Percentiles rank a stretch among this genome's conserved stretches.
phyloP scores from a whole-genome alignment of 2,329 filamentous ascomycete species.

The Tolypocladium paradoxum region DNA sequence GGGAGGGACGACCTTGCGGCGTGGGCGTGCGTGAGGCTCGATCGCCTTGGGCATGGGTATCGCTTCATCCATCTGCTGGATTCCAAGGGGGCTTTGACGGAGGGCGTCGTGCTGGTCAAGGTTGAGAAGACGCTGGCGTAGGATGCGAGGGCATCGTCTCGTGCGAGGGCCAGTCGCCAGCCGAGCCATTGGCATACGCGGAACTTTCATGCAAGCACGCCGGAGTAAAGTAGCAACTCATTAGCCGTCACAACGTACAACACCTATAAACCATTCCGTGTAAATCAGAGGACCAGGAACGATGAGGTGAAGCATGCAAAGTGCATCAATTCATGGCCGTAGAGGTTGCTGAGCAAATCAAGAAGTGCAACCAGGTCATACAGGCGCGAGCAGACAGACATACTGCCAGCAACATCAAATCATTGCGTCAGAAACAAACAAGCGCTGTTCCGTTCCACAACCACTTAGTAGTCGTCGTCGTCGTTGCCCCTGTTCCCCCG shows the following conservation, averaged over 20 bases:
- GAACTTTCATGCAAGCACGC: not conserved
- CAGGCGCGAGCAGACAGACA: not conserved
- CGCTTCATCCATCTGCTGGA: constrained; percentile 70
- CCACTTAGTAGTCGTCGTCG: constrained; percentile 14
- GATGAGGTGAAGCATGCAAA: not conserved
- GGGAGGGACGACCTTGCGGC: constrained; percentile 68
- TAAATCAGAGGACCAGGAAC: too few species aligned
- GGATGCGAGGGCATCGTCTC: not conserved
- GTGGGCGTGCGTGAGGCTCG: constrained; percentile 82
- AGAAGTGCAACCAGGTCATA: not conserved
- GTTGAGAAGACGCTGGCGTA: constrained; percentile 49
- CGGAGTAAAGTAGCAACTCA: too few species aligned
- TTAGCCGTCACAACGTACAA: too few species aligned
- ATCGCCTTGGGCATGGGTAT: constrained; percentile 66
- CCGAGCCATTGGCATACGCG: not conserved
- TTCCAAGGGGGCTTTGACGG: constrained; percentile 50
- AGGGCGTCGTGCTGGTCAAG: constrained; percentile 63
- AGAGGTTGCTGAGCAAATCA: not conserved
- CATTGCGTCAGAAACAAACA: not conserved
- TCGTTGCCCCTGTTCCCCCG: constrained; percentile 24
- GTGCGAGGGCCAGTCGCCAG: not conserved
- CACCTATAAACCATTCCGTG: too few species aligned
- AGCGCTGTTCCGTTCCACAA: not conserved
- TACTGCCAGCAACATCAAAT: not conserved
- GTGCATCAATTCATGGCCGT: not conserved